Base-by-base conservation (phyloP, 2,329 filamentous ascomycete species). In the Elsinoe necatrix region DNA sequence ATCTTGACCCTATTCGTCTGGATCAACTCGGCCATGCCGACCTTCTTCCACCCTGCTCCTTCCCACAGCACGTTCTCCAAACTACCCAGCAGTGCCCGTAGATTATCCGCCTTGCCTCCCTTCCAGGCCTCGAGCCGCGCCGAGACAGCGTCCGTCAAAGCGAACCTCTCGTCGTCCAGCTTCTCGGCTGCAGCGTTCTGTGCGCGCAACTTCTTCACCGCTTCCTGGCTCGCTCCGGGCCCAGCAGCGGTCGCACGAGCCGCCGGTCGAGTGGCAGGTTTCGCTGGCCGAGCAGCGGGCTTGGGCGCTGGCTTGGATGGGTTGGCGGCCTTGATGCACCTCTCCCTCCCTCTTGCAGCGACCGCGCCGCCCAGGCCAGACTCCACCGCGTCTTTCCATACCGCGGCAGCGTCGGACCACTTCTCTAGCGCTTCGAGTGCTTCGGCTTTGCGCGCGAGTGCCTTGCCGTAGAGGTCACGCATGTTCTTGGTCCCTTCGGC, bases 1-100 rank as follows among this genome's bases (percentile, higher is more conserved):
- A 98, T 86, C 81, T 98, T 98, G 70, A 97, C 93, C 77, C 92
- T 95, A 63, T 88, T 90, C 31, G 90, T 84, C 79, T 95, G 81
- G 54, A 98, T 86, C 63, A 98, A 72, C 74, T 98, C 93, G 62
- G 91, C 86, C 82, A 98, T 83, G 29, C 89, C 90, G 57, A 97
- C 85, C 76, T 95, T 95, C 76, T 95, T 96, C 93, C 93, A 98
- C 3, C 89, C 90, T 61, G 89, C 89, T 41, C 85, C 85, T 61
- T 89, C 84, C 93, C 93, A 98, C 25, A 98, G 78, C 25, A 98
- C 90, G 37, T 79, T 81, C 66, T 98, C 92, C 64, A 98, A 71
- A 65, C 89, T 95, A 2, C 86, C 87, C 35, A 98, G 73, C 51
- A 98, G 74, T 0, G 92, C 93, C 5, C 93, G 83, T 47, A 98